These are phyloP conservation scores for Brasilioporus rufonigricans DNA, from an alignment of 768 basidiomycete species.

Conservation along the genomic window DNA sequence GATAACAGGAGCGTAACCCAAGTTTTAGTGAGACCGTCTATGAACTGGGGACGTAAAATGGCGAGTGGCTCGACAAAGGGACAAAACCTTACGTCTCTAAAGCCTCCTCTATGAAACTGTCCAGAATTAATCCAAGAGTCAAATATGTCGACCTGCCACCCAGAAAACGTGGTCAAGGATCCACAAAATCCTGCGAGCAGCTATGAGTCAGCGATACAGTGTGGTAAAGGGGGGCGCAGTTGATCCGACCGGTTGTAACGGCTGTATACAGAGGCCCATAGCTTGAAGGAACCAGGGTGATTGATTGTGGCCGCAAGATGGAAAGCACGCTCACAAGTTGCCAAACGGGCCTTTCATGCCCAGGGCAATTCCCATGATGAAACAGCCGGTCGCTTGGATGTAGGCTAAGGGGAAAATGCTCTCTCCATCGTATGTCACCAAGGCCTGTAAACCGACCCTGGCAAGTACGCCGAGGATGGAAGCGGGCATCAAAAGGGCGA, in stretches of 20 bases:
- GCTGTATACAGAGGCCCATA: constrained; percentile 89
- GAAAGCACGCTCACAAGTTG: constrained; percentile 56
- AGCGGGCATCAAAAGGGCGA: constrained; percentile 73
- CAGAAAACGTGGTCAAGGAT: constrained; percentile 93
- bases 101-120: constrained; percentile 53
- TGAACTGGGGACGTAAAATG: constrained; percentile 49
- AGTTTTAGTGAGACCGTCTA: constrained; percentile 83
- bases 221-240: background rate
- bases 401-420: constrained; percentile 83
- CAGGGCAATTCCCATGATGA: constrained; percentile 84
- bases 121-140: constrained; percentile 76
- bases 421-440: constrained; percentile 70
- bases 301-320: constrained; percentile 3
- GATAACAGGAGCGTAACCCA: constrained; percentile 77
- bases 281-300: constrained; percentile 38
- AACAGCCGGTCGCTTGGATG: constrained; percentile 83
- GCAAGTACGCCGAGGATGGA: constrained; percentile 86
- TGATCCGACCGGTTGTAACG: constrained; percentile 69
- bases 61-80: background rate
- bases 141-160: constrained; percentile 91
- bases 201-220: background rate
- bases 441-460: constrained; percentile 72
- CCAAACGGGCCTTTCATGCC: constrained; percentile 71
- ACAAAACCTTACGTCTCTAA: constrained; percentile 61
- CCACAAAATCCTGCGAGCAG: constrained; percentile 78